Conservation (phyloP, 2,329 filamentous ascomycete species). For the Diaporthe sp. region DNA sequence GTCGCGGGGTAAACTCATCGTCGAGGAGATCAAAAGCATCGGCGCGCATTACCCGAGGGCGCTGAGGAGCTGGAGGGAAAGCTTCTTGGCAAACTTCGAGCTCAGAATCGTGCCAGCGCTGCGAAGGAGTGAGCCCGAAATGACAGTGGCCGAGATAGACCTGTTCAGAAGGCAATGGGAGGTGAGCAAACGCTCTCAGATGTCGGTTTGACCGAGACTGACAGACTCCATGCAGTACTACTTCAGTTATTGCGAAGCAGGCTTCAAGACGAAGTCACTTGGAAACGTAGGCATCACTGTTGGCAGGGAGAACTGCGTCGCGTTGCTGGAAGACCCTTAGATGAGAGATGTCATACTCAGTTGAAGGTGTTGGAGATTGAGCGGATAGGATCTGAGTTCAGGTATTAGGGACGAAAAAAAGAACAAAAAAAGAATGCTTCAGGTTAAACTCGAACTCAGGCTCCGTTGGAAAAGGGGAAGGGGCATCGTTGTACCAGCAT, state of each 20-base stretch:
- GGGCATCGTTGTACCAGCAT: not conserved
- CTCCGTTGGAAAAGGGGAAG: not conserved
- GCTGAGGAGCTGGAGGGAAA: constrained; percentile 36
- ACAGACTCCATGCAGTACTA: constrained; percentile 30
- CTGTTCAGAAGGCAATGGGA: constrained; percentile 38
- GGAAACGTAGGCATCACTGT: constrained; percentile 39
- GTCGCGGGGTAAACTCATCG: constrained; percentile 35
- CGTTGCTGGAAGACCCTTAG: constrained; percentile 31
- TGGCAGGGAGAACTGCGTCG: constrained; percentile 39
- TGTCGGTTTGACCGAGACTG: not conserved
- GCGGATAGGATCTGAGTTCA: not conserved
- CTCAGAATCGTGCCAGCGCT: constrained; percentile 36
- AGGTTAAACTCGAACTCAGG: not conserved
- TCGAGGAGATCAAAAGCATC: constrained; percentile 41
- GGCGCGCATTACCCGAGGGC: constrained; percentile 38
- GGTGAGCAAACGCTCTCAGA: constrained; percentile 18
- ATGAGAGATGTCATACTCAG: not conserved
- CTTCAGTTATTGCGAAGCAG: constrained; percentile 41
- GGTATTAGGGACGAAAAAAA: not conserved
- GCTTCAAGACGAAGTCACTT: constrained; percentile 38
- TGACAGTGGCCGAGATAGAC: constrained; percentile 34
- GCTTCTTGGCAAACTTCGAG: constrained; percentile 34
- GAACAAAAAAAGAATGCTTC: not conserved
- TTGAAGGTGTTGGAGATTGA: not conserved
- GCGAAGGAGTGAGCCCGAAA: constrained; percentile 5